Evolutionary conservation across 2,329 filamentous ascomycete species (phyloP).

Genomic region (Xylariaceae sp.): DNA sequence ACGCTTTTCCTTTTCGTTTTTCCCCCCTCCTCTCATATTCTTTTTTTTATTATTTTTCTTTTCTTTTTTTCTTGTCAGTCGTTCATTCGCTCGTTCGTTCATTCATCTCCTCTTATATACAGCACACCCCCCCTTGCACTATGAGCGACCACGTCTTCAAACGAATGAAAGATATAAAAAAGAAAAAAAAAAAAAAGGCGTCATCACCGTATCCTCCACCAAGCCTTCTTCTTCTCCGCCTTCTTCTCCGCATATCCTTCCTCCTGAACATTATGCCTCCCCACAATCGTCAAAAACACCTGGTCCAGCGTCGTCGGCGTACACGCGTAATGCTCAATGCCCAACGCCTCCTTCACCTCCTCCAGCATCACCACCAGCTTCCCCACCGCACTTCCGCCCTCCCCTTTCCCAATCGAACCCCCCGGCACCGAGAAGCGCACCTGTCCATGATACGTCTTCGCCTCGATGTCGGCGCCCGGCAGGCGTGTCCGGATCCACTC

Average conservation of each 20-base stretch:
- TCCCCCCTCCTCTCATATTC: too few species aligned
- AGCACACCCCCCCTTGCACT: too few species aligned
- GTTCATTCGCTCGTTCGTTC: too few species aligned
- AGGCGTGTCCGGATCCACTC: constrained; percentile 60
- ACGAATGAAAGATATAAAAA: too few species aligned
- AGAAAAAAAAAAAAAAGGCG: too few species aligned
- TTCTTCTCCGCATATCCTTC: constrained; percentile 43
- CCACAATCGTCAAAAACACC: constrained; percentile 82
- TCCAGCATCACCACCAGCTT: constrained; percentile 68
- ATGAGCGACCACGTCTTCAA: too few species aligned
- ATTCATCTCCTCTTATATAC: too few species aligned
- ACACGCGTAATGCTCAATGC: constrained; percentile 81
- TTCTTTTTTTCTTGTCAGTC: too few species aligned
- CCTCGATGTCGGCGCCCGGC: constrained; percentile 61
- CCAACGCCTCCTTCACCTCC: constrained; percentile 59
- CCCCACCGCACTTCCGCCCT: constrained; percentile 59
- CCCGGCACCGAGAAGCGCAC: constrained; percentile 74
- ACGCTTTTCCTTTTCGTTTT: too few species aligned
- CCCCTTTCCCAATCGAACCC: constrained; percentile 36
- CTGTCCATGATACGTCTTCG: constrained; percentile 77
- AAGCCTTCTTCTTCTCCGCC: constrained; percentile 24
- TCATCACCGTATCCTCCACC: constrained; percentile 22
- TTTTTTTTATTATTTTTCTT: too few species aligned
- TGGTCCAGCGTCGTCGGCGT: constrained; percentile 83
- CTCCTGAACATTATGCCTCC: constrained; percentile 70